phyloP scores from a whole-genome alignment of 1,284 basidiomycete species.

The Moniliella sp. region DNA sequence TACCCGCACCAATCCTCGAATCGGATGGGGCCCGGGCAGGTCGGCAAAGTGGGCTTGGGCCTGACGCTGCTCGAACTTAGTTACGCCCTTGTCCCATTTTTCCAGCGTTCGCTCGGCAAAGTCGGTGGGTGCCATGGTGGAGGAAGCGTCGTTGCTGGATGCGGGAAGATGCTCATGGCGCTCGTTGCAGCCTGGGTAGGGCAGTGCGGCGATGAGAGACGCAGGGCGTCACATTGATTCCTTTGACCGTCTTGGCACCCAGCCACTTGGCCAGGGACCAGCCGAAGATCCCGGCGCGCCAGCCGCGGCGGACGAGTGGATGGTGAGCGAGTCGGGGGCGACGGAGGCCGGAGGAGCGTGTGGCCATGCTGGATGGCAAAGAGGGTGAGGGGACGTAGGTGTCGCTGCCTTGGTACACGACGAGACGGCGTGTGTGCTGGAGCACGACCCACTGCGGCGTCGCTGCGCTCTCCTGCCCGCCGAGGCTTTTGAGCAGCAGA shows the following conservation, averaged over 20 bases:
- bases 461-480: slow-evolving; percentile 3
- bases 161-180: too few species aligned
- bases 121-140: too few species aligned
- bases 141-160: too few species aligned
- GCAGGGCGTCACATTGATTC: slow-evolving; percentile 15
- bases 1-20: too few species aligned
- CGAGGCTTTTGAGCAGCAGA: background rate
- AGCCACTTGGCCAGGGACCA: slow-evolving; percentile 13
- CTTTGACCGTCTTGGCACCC: slow-evolving; percentile 8
- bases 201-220: too few species aligned
- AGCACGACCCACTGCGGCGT: slow-evolving; percentile 8
- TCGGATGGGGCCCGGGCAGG: too few species aligned
- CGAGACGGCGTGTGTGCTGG: slow-evolving; percentile 10
- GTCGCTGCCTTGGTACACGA: slow-evolving; percentile 16
- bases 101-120: too few species aligned
- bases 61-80: too few species aligned
- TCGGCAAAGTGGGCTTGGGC: too few species aligned
- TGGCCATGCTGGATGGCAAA: slow-evolving; percentile 1
- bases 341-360: slow-evolving; percentile 4
- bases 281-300: slow-evolving; percentile 15
- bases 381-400: slow-evolving; percentile 11
- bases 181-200: too few species aligned
- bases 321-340: slow-evolving; percentile 7
- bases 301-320: slow-evolving; percentile 15
- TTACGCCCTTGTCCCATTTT: too few species aligned